Evolutionary conservation across 495 filamentous ascomycete species (phyloP), one percentile per base, ranked within the genome.

Genomic region (Aspergillus sclerotiicarbonarius): DNA sequence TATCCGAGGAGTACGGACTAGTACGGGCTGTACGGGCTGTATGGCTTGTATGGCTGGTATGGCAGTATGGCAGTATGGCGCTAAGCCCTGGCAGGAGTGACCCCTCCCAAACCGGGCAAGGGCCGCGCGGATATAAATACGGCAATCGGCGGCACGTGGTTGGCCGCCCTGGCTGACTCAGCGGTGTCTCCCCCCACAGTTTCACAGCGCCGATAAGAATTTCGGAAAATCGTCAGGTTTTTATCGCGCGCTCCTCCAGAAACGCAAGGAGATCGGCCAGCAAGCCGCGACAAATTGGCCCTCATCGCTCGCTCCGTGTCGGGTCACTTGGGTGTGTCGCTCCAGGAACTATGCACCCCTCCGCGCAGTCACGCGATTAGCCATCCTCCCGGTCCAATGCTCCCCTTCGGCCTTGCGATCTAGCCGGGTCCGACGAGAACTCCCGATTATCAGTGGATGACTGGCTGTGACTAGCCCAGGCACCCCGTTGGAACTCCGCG

Each of bases 301-400:
- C n/a, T 41, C 5, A n/a, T 41, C n/a, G 10, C 33, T 15, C 13
- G 33, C 8, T 37, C 33, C 33, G 13, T 37, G 25, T 25, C 25
- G 25, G 25, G 25, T 5, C 25, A 25, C 25, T 25, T 25, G 25
- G 25, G 25, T 25, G 25, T n/a, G 25, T 25, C 2, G 8, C 33
- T 37, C 33, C 33, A 30, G 46, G 2, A 31, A 52, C 29, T 41
- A 63, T 63, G 57, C 44, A 18, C 29, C 31, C 15, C 25, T 54
- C 25, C 30, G 55, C 53, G 49, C 59, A 52, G 55, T 53, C 45
- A 21, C 52, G 47, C 60, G 41, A 62, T 41, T 53, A 18, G 51
- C 56, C 44, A 44, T 8, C 25, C 5, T 1, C 29, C 54, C 20
- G 41, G 44, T 32, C 21, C 57, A 45, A 59, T 54, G 51, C 44